Conservation (phyloP, 768 basidiomycete species). For the Suillus lakei region DNA sequence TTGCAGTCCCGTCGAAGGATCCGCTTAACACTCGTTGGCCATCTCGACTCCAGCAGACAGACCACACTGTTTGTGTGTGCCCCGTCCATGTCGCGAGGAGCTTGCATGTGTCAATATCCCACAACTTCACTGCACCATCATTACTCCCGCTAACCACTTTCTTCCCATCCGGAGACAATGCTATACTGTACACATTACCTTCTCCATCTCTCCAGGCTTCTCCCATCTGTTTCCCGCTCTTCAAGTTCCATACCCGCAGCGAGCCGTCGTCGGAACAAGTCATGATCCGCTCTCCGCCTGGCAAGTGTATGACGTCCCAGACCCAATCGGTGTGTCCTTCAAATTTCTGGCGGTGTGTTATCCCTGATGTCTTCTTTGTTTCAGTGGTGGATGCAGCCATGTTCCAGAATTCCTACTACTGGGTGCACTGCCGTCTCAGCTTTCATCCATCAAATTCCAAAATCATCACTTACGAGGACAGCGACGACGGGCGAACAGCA, state of each 20-base stretch:
- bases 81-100: background rate
- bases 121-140: background rate
- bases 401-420: background rate
- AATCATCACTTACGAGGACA: too few relatives aligned
- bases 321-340: background rate
- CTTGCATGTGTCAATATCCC: background rate
- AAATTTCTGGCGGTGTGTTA: background rate
- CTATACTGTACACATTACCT: background rate
- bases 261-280: background rate
- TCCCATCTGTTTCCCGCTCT: background rate
- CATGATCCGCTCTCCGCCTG: background rate
- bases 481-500: too few relatives aligned
- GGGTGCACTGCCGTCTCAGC: background rate
- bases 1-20: background rate
- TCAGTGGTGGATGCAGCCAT: background rate
- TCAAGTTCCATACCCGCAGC: background rate
- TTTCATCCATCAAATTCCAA: background rate
- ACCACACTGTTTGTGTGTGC: accelerated
- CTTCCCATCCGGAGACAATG: background rate
- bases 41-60: background rate
- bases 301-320: background rate
- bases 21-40: background rate
- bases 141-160: background rate
- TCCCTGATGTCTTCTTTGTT: background rate
- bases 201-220: background rate